Evolutionary conservation across 2,329 filamentous ascomycete genomes (phyloP).

Genomic region (Bisporella sp.): DNA sequence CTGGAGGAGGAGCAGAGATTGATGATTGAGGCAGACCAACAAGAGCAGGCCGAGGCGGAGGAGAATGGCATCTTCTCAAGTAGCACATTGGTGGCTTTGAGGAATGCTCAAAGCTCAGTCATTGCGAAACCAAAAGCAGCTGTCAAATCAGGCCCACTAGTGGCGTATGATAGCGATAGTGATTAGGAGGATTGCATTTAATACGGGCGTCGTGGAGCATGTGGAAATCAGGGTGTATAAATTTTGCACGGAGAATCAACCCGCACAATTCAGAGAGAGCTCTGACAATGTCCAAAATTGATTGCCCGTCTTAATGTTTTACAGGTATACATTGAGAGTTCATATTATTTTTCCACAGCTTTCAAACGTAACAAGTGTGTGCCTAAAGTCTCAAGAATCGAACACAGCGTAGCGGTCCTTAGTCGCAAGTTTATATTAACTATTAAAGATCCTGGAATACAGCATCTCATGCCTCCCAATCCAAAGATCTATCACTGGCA

Average conservation of each 20-base stretch:
- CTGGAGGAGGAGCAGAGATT: constrained; percentile 54
- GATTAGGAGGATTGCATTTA: constrained; percentile 36
- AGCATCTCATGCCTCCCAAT: constrained; percentile 74
- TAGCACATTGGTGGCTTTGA: constrained; percentile 74
- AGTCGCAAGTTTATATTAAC: constrained; percentile 35
- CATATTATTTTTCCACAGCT: too few relatives aligned
- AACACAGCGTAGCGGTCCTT: background rate
- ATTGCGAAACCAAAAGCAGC: constrained; percentile 43
- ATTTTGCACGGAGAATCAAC: too few relatives aligned
- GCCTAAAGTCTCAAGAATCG: too few relatives aligned
- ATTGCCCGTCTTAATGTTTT: too few relatives aligned
- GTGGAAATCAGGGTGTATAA: too few relatives aligned
- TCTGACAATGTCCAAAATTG: too few relatives aligned
- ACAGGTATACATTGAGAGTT: too few relatives aligned
- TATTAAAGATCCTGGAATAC: constrained; percentile 84
- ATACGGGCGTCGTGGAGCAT: too few relatives aligned
- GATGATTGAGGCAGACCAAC: constrained; percentile 43
- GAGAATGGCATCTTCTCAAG: constrained; percentile 69
- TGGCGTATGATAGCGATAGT: constrained; percentile 85
- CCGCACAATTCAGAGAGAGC: too few relatives aligned
- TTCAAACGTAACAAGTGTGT: too few relatives aligned
- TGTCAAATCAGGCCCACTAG: constrained; percentile 62
- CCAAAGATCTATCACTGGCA: constrained; percentile 77
- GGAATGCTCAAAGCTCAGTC: constrained; percentile 47
- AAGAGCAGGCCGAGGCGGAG: constrained; percentile 33